Percentiles rank a stretch among this genome's conserved stretches.
These are phyloP conservation scores for Rhododendron ovatum DNA, from an alignment of 148 eudicot genomes.

Conservation along the genomic window DNA sequence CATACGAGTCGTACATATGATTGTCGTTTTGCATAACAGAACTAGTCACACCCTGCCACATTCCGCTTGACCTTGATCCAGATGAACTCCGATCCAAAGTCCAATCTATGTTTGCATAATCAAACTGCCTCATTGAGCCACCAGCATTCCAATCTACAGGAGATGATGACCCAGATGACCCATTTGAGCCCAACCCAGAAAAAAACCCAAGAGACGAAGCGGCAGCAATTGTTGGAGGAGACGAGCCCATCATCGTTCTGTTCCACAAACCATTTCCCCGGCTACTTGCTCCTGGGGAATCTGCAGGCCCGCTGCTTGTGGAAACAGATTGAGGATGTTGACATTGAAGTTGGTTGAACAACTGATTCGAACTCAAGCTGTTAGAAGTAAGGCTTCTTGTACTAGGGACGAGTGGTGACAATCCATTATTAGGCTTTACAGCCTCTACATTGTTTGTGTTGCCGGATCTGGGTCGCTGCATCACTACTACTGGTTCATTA, in stretches of 20 bases:
- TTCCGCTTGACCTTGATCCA: conserved; percentile 32
- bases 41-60: conserved; percentile 44
- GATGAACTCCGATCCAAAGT: conserved; percentile 43
- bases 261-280: conserved; percentile 35
- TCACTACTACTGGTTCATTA: conserved; percentile 66
- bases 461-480: conserved; percentile 72
- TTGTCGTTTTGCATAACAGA: conserved; percentile 8
- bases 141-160: conserved; percentile 82
- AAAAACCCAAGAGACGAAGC: conserved; percentile 92
- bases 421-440: conserved; percentile 40
- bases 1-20: conserved; percentile 36
- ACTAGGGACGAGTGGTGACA: conserved; percentile 38
- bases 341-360: conserved; percentile 49
- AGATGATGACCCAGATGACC: conserved; percentile 70
- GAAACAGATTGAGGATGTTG: conserved; percentile 46
- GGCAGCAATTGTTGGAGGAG: conserved; percentile 60
- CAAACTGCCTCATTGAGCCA: conserved; percentile 52
- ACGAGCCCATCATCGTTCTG: conserved; percentile 19
- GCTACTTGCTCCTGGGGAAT: conserved; percentile 19
- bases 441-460: conserved; percentile 34
- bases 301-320: conserved; percentile 34
- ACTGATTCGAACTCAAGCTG: conserved; percentile 42
- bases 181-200: conserved; percentile 22
- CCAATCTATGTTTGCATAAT: conserved; percentile 85
- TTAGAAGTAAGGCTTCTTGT: conserved; percentile 50